These are phyloP conservation scores for Aspergillus arachidicola DNA, from an alignment of 2,329 filamentous ascomycete species.

Conservation along the genomic window DNA sequence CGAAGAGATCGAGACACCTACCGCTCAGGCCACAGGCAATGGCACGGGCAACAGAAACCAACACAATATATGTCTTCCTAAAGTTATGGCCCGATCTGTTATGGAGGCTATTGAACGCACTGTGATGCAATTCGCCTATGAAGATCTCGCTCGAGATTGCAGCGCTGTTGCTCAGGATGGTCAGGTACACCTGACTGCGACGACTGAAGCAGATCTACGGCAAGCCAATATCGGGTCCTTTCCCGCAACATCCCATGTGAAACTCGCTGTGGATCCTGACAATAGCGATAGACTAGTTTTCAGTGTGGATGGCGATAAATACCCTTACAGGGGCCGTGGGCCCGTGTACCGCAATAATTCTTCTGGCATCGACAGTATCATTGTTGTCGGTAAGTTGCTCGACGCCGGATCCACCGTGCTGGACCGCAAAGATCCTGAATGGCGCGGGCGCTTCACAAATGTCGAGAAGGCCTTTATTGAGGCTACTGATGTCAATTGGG, in stretches of 20 bases:
- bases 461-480: conserved; percentile 32
- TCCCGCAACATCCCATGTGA: conserved; percentile 20
- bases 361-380: conserved; percentile 33
- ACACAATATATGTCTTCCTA: not conserved
- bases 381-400: conserved; percentile 40
- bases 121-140: conserved; percentile 31
- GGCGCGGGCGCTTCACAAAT: conserved; percentile 18
- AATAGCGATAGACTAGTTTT: conserved; percentile 15
- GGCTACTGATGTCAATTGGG: conserved; percentile 33
- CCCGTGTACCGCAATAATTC: conserved; percentile 30
- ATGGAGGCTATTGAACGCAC: conserved; percentile 27
- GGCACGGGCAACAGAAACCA: not conserved
- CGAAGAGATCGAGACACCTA: not conserved
- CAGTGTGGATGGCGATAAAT: conserved; percentile 22
- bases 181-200: conserved; percentile 17
- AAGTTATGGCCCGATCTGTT: conserved; percentile 8
- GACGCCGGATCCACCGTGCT: conserved; percentile 38
- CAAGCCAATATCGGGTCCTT: conserved; percentile 21
- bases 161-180: conserved; percentile 20
- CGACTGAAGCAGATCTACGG: conserved; percentile 17
- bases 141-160: conserved; percentile 33
- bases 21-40: not conserved
- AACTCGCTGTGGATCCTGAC: conserved; percentile 12
- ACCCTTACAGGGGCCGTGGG: conserved; percentile 34
- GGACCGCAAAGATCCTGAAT: conserved; percentile 26